Evolutionary conservation across 164 flowering plant species (phyloP).

Genomic region (Umbilicus rupestris): DNA sequence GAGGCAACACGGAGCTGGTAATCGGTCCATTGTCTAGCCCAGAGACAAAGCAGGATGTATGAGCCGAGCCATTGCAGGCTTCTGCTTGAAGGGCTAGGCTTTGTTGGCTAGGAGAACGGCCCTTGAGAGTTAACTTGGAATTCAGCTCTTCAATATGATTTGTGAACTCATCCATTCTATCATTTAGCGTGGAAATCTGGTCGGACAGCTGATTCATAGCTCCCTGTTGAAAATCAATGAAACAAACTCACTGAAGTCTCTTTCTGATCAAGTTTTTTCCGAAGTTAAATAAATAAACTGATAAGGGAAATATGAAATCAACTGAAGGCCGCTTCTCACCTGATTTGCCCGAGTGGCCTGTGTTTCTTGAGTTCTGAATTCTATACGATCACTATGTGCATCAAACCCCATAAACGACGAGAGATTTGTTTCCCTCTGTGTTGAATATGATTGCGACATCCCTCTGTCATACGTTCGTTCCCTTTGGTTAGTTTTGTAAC

Average conservation of each 20-base stretch:
- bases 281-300: not conserved
- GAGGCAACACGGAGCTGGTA: constrained; percentile 43
- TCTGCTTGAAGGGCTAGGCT: constrained; percentile 52
- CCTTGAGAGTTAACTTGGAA: constrained; percentile 44
- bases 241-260: constrained; percentile 1
- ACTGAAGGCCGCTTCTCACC: constrained; percentile 25
- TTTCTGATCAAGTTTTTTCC: not conserved
- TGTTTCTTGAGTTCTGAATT: constrained; percentile 39
- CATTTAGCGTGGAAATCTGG: constrained; percentile 76
- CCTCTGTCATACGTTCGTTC: constrained; percentile 32
- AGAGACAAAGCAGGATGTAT: constrained; percentile 58
- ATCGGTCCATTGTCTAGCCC: constrained; percentile 63
- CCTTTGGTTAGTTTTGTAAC: not conserved
- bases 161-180: constrained; percentile 89
- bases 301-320: not conserved
- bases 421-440: constrained; percentile 55
- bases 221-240: constrained; percentile 32
- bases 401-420: constrained; percentile 37
- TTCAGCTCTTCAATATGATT: constrained; percentile 71
- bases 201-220: constrained; percentile 70
- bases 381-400: constrained; percentile 30
- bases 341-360: constrained; percentile 33
- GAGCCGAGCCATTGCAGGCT: constrained; percentile 69
- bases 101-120: constrained; percentile 46
- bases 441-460: constrained; percentile 75